A percentile compares a stretch with the other conserved stretches of the same genome.
phyloP scores from a whole-genome alignment of 1,139 yeast species.

The Nakaseomyces bracarensis region DNA sequence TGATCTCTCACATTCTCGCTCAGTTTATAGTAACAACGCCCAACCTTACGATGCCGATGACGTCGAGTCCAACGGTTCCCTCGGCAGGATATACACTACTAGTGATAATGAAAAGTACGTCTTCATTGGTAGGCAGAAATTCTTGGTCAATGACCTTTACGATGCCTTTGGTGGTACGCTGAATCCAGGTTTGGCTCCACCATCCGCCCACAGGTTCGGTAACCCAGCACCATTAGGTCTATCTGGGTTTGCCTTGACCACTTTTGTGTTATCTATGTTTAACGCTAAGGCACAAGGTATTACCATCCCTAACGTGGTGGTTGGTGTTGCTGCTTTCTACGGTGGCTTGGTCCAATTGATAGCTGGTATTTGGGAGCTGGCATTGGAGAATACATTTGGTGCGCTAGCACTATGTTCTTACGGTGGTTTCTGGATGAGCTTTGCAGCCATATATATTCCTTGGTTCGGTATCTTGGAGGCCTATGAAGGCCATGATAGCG shows the following conservation, averaged over 20 bases:
- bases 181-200: slow-evolving; percentile 41
- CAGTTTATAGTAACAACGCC: background rate
- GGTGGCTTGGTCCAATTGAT: slow-evolving; percentile 61
- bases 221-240: slow-evolving; percentile 88
- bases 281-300: slow-evolving; percentile 58
- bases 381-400: slow-evolving; percentile 81
- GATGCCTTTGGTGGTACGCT: slow-evolving; percentile 53
- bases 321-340: slow-evolving; percentile 61
- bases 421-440: slow-evolving; percentile 86
- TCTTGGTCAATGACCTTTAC: slow-evolving; percentile 42
- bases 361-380: slow-evolving; percentile 76
- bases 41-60: slow-evolving; percentile 7
- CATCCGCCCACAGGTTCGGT: slow-evolving; percentile 66
- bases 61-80: slow-evolving; percentile 16
- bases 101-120: slow-evolving; percentile 44
- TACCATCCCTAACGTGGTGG: slow-evolving; percentile 39
- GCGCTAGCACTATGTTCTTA: slow-evolving; percentile 74
- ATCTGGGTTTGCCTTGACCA: slow-evolving; percentile 75
- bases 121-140: slow-evolving; percentile 54
- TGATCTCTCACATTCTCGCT: background rate
- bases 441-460: slow-evolving; percentile 61
- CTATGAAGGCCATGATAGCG: slow-evolving; percentile 36
- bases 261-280: slow-evolving; percentile 67
- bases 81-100: slow-evolving; percentile 24
- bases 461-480: slow-evolving; percentile 66